Evolutionary conservation across 1,284 basidiomycete species (phyloP), one percentile per base, ranked within the genome.

Genomic region (Mycena citricolor): DNA sequence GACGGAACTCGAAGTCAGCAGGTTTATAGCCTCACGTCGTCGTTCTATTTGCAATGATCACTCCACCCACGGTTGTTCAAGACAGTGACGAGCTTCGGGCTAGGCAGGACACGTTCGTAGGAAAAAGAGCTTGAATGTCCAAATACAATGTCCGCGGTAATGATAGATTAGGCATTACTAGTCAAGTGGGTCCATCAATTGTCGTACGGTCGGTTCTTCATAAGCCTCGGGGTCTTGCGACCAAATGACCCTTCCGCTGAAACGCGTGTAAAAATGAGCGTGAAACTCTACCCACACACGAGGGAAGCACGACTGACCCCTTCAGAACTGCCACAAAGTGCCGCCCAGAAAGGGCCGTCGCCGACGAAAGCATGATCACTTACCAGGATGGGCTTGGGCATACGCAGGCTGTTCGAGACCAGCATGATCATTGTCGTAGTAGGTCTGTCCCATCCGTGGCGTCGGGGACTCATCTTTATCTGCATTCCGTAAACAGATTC

Each of bases 241-340:
- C 70, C 61, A 57, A 78, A 76, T 14, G 71, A 73, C 25, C 73
- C 71, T 63, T 76, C 74, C 47, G 76, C 76, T 79, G 54, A n/a
- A 49, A 32, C n/a, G 8, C 5, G 20, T 10, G 40, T 40, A 42
- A 49, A 21, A 14, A 36, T 64, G 24, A 66, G 60, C 37, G 50
- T 28, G n/a, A 24, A 30, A 37, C 17, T 12, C n/a, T 21, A 23
- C 34, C 17, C 24, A n/a, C n/a, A 39, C 22, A 25, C 35, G 39
- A 44, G 42, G 41, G 32, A 54, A 33, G 45, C 49, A 48, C 43
- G 42, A 59, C 57, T 42, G 55, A 62, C 56, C 55, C 54, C 43
- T 49, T 48, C 32, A 49, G 49, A 55, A 45, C 49, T 37, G 49
- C 51, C 40, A 52, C 47, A 47, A n/a, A 51, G 50, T 47, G 53